Evolutionary conservation across 2,329 filamentous ascomycete species (phyloP), one percentile per base, ranked within the genome.

Genomic region (Aureobasidium subglaciale): DNA sequence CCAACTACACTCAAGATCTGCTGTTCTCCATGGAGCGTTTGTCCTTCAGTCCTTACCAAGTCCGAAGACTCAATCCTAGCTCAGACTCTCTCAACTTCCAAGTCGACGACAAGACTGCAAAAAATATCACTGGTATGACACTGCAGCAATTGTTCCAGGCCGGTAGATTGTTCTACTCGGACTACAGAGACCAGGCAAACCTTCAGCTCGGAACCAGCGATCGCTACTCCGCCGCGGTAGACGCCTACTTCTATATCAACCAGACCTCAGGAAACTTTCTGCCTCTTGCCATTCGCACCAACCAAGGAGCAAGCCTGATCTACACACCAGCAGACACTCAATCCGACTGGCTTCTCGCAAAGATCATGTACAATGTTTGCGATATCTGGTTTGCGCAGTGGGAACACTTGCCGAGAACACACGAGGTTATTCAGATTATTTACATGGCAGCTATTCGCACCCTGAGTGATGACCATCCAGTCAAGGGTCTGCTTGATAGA

Each of bases 331-430:
- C 45, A 2, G 45, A 49, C 15, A 37, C 13, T 5, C 5, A 9
- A 3, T 11, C 25, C 5, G 45, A 49, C 9, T 49, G 45, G 45
- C n/a, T 49, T 18, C 45, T 49, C 9, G 45, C 45, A 16, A 49
- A 49, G 9, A 49, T 49, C 1, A 49, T 49, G 45, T 49, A 49
- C 45, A 49, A 49, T 5, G 45, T 49, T 24, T 49, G 45, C 7
- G 45, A 49, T 11, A 11, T 49, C 7, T 49, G 45, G 45, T 49
- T 49, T n/a, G 32, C 45, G 2, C 45, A 49, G 45, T 49, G 45
- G 45, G 45, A 49, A n/a, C 45, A 49, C 13, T 27, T 49, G 22
- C 3, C 45, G 1, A 49, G 45, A 27, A 49, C 45, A 7, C 45
- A 49, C 18, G 45, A 49, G 10, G 45, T 49, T 7, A 32, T 49